Evolutionary conservation across 2,329 filamentous ascomycete species (phyloP), one percentile per base, ranked within the genome.

Genomic region (Microcyclospora pomicola): DNA sequence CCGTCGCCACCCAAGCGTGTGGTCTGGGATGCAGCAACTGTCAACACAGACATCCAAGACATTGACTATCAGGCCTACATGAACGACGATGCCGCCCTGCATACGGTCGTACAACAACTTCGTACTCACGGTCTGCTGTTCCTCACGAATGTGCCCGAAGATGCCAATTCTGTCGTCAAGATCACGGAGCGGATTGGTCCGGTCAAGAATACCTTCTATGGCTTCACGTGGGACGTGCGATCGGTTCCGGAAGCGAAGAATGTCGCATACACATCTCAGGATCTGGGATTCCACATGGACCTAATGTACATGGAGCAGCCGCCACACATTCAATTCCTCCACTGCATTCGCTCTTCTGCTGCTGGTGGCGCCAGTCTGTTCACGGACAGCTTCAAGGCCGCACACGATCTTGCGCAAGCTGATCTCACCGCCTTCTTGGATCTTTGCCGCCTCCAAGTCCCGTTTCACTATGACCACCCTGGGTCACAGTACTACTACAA

Each of bases 211-310:
- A 91, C 87, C 6, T 91, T 96, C 55, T 96, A 96, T 59, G 91
- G 91, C 31, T 68, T 71, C 49, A 93, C 85, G 0, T 96, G 87
- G 77, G 82, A 95, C 59, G 88, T 96, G 10, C 74, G 77, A 38
- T 84, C 79, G 3, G 80, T 92, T 37, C 79, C 81, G 1, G 59
- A 83, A 39, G 84, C 87, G 15, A 86, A 88, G 55, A 96, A 96
- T 56, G 82, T 95, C 3, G 88, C 91, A 15, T 69, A 96, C 62
- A 95, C 88, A 1, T 79, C 73, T 52, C 71, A 79, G 35, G 79
- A 78, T 52, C 75, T 96, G 1, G 83, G 82, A 12, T 77, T 95
- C 34, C 91, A 98, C 63, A 91, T 94, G 74, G 91, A 96, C 56
- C 71, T 96, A 31, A 69, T 95, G 43, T 96, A 96, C 62, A 80